Conservation (phyloP, 2,329 filamentous ascomycete species). For the Xylaria sp. region DNA sequence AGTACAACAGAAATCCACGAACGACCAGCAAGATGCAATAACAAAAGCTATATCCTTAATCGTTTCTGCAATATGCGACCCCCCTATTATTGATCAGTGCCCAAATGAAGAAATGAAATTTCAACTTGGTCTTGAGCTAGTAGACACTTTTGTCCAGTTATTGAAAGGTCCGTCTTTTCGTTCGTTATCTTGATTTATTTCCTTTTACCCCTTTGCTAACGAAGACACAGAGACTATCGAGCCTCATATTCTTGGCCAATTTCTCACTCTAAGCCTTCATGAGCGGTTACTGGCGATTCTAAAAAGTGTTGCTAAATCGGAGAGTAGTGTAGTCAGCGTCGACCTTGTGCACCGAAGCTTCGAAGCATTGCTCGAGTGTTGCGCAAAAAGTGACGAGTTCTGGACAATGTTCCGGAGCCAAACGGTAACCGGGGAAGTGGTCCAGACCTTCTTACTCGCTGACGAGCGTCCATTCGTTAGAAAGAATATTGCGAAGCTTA, state of each 20-base stretch:
- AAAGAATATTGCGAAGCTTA: conserved; percentile 51
- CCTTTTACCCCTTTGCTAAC: conserved; percentile 37
- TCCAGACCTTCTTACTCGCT: conserved; percentile 53
- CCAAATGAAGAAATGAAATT: conserved; percentile 59
- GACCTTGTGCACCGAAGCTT: conserved; percentile 53
- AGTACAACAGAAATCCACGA: conserved; percentile 40
- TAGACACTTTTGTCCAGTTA: conserved; percentile 67
- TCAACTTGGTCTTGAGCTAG: conserved; percentile 63
- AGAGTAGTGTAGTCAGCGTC: conserved; percentile 45
- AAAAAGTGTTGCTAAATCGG: conserved; percentile 36
- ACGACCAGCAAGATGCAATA: conserved; percentile 51
- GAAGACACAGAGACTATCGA: conserved; percentile 44
- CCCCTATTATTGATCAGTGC: conserved; percentile 61
- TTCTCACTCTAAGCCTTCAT: conserved; percentile 43
- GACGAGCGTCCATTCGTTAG: conserved; percentile 54
- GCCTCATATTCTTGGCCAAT: conserved; percentile 35
- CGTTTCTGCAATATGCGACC: conserved; percentile 69
- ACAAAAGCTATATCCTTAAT: conserved; percentile 64
- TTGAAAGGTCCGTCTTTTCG: conserved; percentile 61
- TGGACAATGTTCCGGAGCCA: conserved; percentile 54
- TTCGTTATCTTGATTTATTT: neutral
- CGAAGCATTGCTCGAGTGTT: conserved; percentile 56
- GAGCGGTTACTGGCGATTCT: conserved; percentile 45
- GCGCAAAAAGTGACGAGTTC: conserved; percentile 53
- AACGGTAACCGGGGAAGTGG: conserved; percentile 43